phyloP scores from a whole-genome alignment of 805 yeast species.

The Yamadazyma paraphyllophila region DNA sequence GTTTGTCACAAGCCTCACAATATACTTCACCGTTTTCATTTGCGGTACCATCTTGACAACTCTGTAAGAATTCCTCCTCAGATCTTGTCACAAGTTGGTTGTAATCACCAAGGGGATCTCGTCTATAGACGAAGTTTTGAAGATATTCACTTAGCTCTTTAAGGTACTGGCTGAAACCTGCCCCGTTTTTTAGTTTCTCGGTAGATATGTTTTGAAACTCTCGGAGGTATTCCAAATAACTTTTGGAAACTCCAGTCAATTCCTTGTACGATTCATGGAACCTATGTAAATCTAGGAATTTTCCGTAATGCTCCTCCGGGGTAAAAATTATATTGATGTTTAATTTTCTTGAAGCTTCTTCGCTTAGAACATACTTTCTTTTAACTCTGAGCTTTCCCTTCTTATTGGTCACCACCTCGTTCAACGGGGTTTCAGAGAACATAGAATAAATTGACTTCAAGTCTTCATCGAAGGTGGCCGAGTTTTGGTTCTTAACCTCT shows the following conservation, averaged over 20 bases:
- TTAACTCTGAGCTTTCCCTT: constrained; percentile 23
- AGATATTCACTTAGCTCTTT: constrained; percentile 50
- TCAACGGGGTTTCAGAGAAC: constrained; percentile 25
- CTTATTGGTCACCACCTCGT: constrained; percentile 12
- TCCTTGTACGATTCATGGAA: constrained; percentile 52
- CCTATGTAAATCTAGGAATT: constrained; percentile 53
- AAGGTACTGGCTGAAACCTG: constrained; percentile 46
- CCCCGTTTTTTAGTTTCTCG: constrained; percentile 3
- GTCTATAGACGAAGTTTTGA: constrained; percentile 42
- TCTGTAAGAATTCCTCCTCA: constrained; percentile 1
- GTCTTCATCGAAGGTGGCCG: constrained; percentile 12
- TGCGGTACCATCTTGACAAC: background rate
- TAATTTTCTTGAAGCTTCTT: constrained; percentile 45
- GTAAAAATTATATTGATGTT: constrained; percentile 51
- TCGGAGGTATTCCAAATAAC: constrained; percentile 52
- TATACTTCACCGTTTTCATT: constrained; percentile 35
- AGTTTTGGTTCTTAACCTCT: constrained; percentile 3
- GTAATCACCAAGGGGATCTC: constrained; percentile 45
- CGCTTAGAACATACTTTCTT: constrained; percentile 45
- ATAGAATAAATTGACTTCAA: constrained; percentile 18
- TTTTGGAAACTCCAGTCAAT: constrained; percentile 21
- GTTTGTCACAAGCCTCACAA: constrained; percentile 64
- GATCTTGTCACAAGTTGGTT: constrained; percentile 8
- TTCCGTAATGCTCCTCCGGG: constrained; percentile 63
- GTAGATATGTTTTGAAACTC: constrained; percentile 40